phyloP scores from a whole-genome alignment of 192 early-diverging fungal genomes.

The Lunasporangiospora selenospora region DNA sequence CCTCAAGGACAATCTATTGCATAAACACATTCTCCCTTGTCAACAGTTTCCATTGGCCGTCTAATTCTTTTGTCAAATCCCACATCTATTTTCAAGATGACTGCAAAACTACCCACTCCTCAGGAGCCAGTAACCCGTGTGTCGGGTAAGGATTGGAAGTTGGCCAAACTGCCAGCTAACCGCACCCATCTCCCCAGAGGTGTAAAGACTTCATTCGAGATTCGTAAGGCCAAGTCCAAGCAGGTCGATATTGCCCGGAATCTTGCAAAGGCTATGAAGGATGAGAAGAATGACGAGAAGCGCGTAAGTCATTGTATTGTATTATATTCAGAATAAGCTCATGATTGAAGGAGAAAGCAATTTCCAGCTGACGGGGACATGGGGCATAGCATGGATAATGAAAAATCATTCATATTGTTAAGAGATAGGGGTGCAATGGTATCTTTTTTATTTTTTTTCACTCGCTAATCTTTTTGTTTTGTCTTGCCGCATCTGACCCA shows the following conservation, averaged over 20 bases:
- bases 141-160: constrained; percentile 63
- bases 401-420: too few species aligned
- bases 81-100: constrained; percentile 11
- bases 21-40: background rate
- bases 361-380: background rate
- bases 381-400: background rate
- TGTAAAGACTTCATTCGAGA: constrained; percentile 43
- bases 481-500: background rate
- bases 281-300: constrained; percentile 48
- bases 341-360: background rate
- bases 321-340: constrained; percentile 21
- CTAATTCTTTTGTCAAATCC: too few species aligned
- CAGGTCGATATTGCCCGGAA: constrained; percentile 40
- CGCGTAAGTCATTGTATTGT: constrained; percentile 32
- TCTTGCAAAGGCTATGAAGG: constrained; percentile 41
- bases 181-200: constrained; percentile 46
- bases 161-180: constrained; percentile 45
- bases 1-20: too few species aligned
- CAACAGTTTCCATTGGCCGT: background rate
- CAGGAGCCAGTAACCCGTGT: constrained; percentile 78
- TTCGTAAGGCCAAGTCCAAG: constrained; percentile 45
- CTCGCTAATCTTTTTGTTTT: background rate
- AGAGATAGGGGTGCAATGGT: background rate
- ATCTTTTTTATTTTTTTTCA: background rate
- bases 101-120: constrained; percentile 35